Percentiles rank a stretch among this genome's conserved stretches.
These are phyloP conservation scores for Sporisorium sorghi DNA, from an alignment of 1,284 basidiomycete genomes.

Conservation along the genomic window DNA sequence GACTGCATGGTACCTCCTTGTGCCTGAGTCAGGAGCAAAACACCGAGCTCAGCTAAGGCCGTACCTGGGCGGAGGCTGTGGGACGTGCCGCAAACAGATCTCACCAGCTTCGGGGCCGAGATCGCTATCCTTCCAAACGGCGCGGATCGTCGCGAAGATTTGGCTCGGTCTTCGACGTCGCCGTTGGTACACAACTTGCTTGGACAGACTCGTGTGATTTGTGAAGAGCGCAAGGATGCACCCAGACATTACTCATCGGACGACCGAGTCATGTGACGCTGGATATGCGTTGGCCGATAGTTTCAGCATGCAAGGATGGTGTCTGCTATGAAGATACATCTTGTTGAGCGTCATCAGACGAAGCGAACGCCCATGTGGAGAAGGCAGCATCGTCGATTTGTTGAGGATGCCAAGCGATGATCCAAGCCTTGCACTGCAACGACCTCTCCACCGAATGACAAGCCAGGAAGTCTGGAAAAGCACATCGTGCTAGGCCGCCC, in stretches of 20 bases:
- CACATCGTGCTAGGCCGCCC: too few species aligned
- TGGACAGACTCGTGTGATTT: not conserved
- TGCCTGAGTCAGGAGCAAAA: not conserved
- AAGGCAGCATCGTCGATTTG: not conserved
- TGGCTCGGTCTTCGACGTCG: not conserved
- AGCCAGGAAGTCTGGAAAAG: not conserved
- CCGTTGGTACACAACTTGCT: not conserved
- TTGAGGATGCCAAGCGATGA: conserved; percentile 13
- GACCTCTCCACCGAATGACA: not conserved
- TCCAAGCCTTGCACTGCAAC: not conserved
- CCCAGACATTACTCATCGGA: not conserved
- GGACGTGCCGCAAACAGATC: conserved; percentile 8
- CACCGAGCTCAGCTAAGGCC: not conserved
- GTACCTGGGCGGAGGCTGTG: not conserved
- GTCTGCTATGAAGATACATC: too few species aligned
- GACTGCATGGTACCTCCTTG: not conserved
- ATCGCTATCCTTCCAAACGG: too few species aligned
- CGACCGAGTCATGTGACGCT: not conserved
- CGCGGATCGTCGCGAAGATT: conserved; percentile 4
- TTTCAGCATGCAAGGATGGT: not conserved
- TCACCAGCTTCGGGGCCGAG: too few species aligned
- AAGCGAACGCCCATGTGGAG: not conserved
- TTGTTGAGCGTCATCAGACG: not conserved
- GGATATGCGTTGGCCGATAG: not conserved
- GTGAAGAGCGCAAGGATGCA: not conserved